These are phyloP conservation scores for Castanea crenata DNA, from an alignment of 306 rosid genomes.

Conservation along the genomic window DNA sequence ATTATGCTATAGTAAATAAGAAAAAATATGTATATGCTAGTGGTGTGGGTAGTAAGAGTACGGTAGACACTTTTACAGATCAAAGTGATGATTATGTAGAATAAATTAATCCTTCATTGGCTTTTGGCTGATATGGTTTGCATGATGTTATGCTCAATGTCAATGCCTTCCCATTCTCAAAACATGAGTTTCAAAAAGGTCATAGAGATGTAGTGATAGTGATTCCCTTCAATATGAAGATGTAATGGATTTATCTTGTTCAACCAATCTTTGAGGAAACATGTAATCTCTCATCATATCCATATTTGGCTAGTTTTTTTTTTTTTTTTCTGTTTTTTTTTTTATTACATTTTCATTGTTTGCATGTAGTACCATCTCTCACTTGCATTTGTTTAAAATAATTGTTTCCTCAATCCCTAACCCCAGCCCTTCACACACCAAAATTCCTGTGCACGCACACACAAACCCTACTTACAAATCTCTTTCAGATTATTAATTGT, in stretches of 20 bases:
- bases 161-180: background rate
- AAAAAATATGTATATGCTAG: background rate
- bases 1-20: background rate
- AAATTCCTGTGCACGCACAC: background rate
- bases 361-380: background rate
- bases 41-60: background rate
- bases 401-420: background rate
- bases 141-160: background rate
- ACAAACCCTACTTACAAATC: constrained; percentile 6
- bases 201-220: background rate
- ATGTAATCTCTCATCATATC: background rate
- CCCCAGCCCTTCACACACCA: background rate
- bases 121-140: background rate
- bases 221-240: background rate
- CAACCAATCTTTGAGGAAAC: background rate
- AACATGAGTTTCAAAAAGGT: background rate
- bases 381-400: constrained; percentile 3
- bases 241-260: background rate
- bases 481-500: constrained; percentile 12
- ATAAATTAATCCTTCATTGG: background rate
- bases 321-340: background rate
- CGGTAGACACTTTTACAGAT: background rate
- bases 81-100: background rate
- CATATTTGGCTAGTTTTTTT: background rate
- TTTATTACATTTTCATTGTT: background rate